Evolutionary conservation across 306 rosid species (phyloP), one percentile per base, ranked within the genome.

Genomic region (Albizia julibrissin): DNA sequence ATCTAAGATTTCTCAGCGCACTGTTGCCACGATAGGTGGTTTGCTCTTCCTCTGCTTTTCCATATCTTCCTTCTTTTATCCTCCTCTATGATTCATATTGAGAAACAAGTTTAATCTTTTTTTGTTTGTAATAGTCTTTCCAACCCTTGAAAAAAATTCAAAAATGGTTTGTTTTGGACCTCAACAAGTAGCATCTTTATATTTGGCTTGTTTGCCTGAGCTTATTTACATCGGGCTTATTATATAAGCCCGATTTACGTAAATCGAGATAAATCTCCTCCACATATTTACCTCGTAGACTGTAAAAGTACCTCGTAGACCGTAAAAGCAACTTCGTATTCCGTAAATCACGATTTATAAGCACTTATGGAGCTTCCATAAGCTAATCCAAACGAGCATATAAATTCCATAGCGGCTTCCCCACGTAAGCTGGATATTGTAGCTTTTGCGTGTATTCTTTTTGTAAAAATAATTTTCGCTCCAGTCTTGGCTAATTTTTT

Each of bases 1-100:
- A 26, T 96, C 98, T 6, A 96, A 83, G 89, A 96, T 96, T 86
- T 96, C 99, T 5, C 99, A 96, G 82, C 92, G 98, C 79, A 90
- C 98, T 3, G 98, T 96, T 47, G 99, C 99, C n/a, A 90, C 97
- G 0, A 84, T 96, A 16, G 99, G 99, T 78, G 99, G 99, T 84
- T 75, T 96, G 83, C 99, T 96, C 92, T 96, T 96, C 88, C 92
- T 96, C 4, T 82, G 98, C 74, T 96, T 96, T 88, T 96, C 99
- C 56, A 8, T 96, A 71, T 96, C 99, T 74, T 96, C 99, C 47
- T 93, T 90, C 90, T 93, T 93, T 85, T 95, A 91, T 75, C 99
- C 99, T 37, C 99, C 99, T 47, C 89, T 96, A 79, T 94, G 88
- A 90, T 68, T 75, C 12, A 10, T 34, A 40, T 27, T 19, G 86